Percentiles rank a stretch among this genome's conserved stretches.
Conservation (phyloP, 2,329 filamentous ascomycete genomes). For the Botrytis tulipae region DNA sequence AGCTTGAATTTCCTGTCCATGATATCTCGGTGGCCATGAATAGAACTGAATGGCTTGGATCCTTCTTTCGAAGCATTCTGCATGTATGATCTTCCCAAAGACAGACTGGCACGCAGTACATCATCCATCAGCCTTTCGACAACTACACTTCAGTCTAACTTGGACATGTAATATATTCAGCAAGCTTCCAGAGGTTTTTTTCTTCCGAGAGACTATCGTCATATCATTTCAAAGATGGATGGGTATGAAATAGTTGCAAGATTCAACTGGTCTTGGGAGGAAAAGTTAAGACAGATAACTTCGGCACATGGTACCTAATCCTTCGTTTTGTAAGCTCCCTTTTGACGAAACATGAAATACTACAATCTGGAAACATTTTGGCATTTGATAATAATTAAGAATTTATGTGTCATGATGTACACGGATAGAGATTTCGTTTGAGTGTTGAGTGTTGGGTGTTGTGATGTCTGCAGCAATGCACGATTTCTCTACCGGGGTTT, state of each 20-base stretch:
- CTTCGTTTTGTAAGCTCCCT: neutral
- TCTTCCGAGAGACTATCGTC: neutral
- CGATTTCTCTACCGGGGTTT: neutral
- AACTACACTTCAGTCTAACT: neutral
- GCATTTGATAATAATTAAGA: neutral
- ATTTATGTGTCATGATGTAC: neutral
- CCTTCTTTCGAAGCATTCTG: neutral
- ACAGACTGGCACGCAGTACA: neutral
- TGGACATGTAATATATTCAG: neutral
- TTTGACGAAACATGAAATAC: neutral
- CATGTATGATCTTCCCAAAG: too few species aligned
- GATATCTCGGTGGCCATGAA: neutral
- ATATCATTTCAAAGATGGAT: neutral
- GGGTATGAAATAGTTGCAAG: neutral
- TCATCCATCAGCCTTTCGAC: neutral
- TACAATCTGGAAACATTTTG: neutral
- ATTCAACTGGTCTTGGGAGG: neutral
- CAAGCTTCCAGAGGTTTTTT: neutral
- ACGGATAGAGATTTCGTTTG: neutral
- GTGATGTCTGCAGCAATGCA: neutral
- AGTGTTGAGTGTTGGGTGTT: neutral
- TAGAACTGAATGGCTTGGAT: accelerated
- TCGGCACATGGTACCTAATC: neutral
- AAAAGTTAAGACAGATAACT: neutral
- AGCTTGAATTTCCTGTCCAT: too few species aligned